A percentile compares a stretch with the other conserved stretches of the same genome.
Conservation (phyloP, 441 rosid genomes). For the Aquilaria agallochum region DNA sequence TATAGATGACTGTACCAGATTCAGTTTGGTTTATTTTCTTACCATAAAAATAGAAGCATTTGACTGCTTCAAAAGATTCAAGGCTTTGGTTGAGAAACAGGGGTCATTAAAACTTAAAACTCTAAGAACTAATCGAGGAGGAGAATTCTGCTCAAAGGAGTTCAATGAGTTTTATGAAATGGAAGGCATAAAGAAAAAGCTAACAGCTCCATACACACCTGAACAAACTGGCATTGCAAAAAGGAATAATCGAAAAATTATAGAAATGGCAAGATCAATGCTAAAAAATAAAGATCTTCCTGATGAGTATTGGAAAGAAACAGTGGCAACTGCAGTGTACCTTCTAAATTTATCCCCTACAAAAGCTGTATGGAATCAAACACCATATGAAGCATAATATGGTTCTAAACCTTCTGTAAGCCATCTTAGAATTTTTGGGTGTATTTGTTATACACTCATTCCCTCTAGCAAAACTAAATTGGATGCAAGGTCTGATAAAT, state of each 20-base stretch:
- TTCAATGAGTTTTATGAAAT: constrained; percentile 2
- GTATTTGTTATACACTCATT: background rate
- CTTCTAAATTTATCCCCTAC: constrained; percentile 1
- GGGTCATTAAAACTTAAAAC: background rate
- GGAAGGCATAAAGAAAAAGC: too few relatives aligned
- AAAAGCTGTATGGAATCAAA: background rate
- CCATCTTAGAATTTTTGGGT: too few relatives aligned
- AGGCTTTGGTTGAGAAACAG: background rate
- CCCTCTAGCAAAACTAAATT: background rate
- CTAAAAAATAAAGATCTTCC: background rate
- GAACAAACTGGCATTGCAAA: constrained; percentile 1
- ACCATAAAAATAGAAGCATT: too few relatives aligned
- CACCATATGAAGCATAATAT: too few relatives aligned
- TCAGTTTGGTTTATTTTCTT: background rate
- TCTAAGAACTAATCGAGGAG: background rate
- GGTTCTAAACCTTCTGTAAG: too few relatives aligned
- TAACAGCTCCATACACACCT: background rate
- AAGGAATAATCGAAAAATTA: background rate
- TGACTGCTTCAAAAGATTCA: too few relatives aligned
- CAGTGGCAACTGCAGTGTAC: background rate
- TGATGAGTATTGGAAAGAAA: background rate
- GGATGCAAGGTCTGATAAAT: background rate
- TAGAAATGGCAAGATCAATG: background rate
- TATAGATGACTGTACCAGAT: background rate
- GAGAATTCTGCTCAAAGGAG: background rate